Evolutionary conservation across 2,329 filamentous ascomycete species (phyloP), one percentile per base, ranked within the genome.

Genomic region (Colletotrichum sp.): DNA sequence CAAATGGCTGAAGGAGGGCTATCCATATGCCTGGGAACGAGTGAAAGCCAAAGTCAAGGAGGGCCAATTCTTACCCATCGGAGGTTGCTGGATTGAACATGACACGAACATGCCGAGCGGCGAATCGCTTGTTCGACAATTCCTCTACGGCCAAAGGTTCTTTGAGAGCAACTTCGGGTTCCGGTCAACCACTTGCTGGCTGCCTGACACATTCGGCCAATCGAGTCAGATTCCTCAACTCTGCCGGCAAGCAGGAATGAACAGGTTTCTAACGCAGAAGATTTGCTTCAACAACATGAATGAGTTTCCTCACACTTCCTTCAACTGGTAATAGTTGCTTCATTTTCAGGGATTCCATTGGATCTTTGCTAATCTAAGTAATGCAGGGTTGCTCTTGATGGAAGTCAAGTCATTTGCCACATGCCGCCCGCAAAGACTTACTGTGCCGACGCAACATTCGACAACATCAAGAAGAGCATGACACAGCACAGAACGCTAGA

Each of bases 211-310:
- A 0, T 94, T 94, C 80, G 92, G 92, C 6, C 94, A 93, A 83
- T 93, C 92, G 0, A 90, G 90, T 5, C 92, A 94, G 80, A 87
- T 94, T 6, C 92, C 92, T 6, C 92, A 94, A 78, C 84, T 94
- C 9, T 93, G 91, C 79, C 90, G 92, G 15, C 86, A 93, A 4
- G 92, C 92, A 15, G 92, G 92, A 4, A 94, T 94, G 92, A 91
- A 86, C 62, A 87, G 92, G 5, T 94, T 94, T 83, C 90, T 94
- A 77, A 94, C 92, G 0, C 92, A 94, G 81, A 94, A 94, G 85
- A 85, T 93, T 64, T 93, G 92, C 84, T 94, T 92, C 92, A 94
- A 94, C 84, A 94, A 93, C 80, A 93, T 94, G 86, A 94, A 94
- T 83, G 93, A 91, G 80, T 94, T 94, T 83, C 92, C 92, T 0